phyloP scores from a whole-genome alignment of 2,329 filamentous ascomycete species.

The Claviceps spartinae region DNA sequence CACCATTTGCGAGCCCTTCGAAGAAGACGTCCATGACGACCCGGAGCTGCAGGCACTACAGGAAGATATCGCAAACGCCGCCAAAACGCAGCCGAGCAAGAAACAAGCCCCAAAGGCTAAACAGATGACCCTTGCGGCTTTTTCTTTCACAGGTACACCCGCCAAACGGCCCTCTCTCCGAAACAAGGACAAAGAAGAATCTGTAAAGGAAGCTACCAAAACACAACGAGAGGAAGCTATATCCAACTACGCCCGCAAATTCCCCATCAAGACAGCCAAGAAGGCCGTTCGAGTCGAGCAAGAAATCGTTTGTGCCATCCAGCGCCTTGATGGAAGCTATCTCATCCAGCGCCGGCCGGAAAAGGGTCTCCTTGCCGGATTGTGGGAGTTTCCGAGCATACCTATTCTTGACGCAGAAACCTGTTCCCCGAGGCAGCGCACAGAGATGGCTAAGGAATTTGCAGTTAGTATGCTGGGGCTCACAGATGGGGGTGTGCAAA shows the following conservation, averaged over 20 bases:
- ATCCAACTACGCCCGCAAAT: constrained; percentile 32
- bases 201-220: constrained; percentile 5
- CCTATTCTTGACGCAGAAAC: constrained; percentile 15
- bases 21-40: constrained; percentile 19
- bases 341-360: constrained; percentile 37
- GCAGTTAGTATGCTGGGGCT: constrained; percentile 8
- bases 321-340: constrained; percentile 28
- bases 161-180: neutral
- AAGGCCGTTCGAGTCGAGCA: constrained; percentile 39
- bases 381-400: constrained; percentile 43
- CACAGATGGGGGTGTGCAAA: neutral
- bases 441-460: constrained; percentile 22
- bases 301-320: constrained; percentile 39
- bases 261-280: constrained; percentile 37
- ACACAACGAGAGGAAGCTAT: constrained; percentile 24
- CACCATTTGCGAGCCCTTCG: constrained; percentile 32
- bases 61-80: neutral
- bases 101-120: constrained; percentile 12
- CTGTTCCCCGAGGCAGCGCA: constrained; percentile 18
- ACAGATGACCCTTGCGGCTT: constrained; percentile 22
- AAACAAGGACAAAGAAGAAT: neutral
- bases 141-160: constrained; percentile 17
- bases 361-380: constrained; percentile 38
- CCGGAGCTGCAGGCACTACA: constrained; percentile 7
- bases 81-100: constrained; percentile 2